Base-by-base conservation (phyloP, 164 flowering plant genomes). In the Aristolochia californica region DNA sequence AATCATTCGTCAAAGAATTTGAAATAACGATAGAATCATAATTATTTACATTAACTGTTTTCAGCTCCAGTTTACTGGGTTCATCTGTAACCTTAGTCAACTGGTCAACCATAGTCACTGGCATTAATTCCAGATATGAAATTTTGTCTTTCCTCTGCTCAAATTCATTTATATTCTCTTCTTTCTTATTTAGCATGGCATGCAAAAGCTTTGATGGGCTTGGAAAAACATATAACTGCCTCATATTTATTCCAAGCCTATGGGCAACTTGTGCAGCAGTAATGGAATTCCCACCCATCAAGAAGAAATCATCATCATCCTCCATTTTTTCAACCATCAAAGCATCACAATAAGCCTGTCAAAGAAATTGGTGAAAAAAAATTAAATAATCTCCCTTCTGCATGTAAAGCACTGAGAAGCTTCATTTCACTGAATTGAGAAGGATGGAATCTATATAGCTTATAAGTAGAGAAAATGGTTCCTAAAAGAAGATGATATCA, bases 231-330 rank as follows among this genome's bases (percentile, higher is more conserved):
- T 88, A 91, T 10, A 91, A 48, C 67, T 78, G 58, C 68, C 80
- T 81, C 96, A 91, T 84, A 73, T 81, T 72, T 66, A 87, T 77
- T 48, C 86, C 87, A 45, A 91, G 66, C 49, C 66, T 75, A 70
- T 88, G 68, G 47, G 87, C 74, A 75, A 70, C 79, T 70, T 84
- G 88, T 53, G 98, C 96, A 53, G 98, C 98, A 72, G 80, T 53
- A 60, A 88, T 66, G 27, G 98, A 91, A 72, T 82, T 76, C 43
- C 98, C 98, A 59, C 98, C 98, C 75, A 88, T 72, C 28, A 20
- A 44, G 71, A 88, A 91, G 68, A 91, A 91, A 68, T 91, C 84
- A 72, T 85, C 93, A 75, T 77, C 72, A 63, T 67, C 62, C 11
- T 65, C 72, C 56, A 91, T 48, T 57, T 80, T 69, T 67, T 80